Evolutionary conservation across 306 rosid species (phyloP), one percentile per base, ranked within the genome.

Genomic region (Castanea sativa): DNA sequence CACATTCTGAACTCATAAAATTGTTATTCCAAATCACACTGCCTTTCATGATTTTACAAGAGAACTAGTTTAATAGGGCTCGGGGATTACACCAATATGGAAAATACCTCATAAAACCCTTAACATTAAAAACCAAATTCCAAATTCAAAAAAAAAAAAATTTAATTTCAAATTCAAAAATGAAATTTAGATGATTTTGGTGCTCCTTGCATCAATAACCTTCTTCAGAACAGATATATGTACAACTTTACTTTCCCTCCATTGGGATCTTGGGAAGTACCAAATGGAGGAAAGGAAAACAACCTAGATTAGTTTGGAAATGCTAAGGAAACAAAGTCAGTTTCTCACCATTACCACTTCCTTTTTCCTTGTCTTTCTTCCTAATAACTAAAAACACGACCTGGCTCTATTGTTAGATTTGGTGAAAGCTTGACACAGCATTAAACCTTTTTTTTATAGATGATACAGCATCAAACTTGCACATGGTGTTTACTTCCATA

Each of bases 211-310:
- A 38, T 38, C 45, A 38, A 38, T 38, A 38, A 38, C 45, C 6
- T 29, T 35, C 30, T 63, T 63, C 41, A 15, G 20, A 63, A 63
- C 10, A 29, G 9, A 5, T 29, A 10, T 53, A 74, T 76, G 21
- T 49, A 63, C 23, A 67, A 41, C 55, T 59, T 67, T 5, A 7
- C 23, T 71, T 71, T 85, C 59, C 25, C 51, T 65, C 58, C 52
- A 5, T 38, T 21, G 20, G 25, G 71, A 65, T 58, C 64, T 9
- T 9, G 29, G 64, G 23, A 9, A 58, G 30, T 3, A 58, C 27
- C 64, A 13, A 63, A 27, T 5, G 38, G 55, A n/a, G 19, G 4
- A n/a, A 38, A n/a, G 49, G 45, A 35, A 69, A 19, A 27, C 33
- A 29, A 63, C 18, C 69, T 15, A 63, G 30, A 63, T 63, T 63